phyloP scores from a whole-genome alignment of 2,329 filamentous ascomycete genomes.

The Chaetothyriales sp. region DNA sequence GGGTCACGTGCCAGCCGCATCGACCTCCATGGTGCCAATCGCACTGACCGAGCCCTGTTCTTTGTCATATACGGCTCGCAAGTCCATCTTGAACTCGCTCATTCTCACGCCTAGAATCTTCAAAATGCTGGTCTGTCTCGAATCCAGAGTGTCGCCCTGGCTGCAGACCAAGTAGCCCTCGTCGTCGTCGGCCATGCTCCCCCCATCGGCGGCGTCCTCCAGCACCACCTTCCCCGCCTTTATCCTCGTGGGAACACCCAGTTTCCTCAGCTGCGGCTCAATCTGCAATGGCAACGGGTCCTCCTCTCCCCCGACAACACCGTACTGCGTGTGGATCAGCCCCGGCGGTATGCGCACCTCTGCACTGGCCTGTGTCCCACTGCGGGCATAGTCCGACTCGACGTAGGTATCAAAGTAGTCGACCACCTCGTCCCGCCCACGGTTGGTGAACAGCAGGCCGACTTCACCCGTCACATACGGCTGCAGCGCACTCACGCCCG shows the following conservation, averaged over 20 bases:
- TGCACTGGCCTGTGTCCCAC: slow-evolving; percentile 61
- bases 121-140: slow-evolving; percentile 78
- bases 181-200: slow-evolving; percentile 27
- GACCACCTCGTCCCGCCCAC: slow-evolving; percentile 51
- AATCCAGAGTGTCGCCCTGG: slow-evolving; percentile 73
- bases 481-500: slow-evolving; percentile 58
- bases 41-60: slow-evolving; percentile 28
- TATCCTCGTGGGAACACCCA: slow-evolving; percentile 80
- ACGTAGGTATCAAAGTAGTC: slow-evolving; percentile 59
- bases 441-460: slow-evolving; percentile 81
- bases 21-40: slow-evolving; percentile 31
- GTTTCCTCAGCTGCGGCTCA: slow-evolving; percentile 77
- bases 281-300: slow-evolving; percentile 75
- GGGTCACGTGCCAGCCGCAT: slow-evolving; percentile 10
- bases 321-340: slow-evolving; percentile 54
- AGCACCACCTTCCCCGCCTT: slow-evolving; percentile 78
- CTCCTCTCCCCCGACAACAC: slow-evolving; percentile 54
- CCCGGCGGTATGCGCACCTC: slow-evolving; percentile 71
- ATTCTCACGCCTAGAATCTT: slow-evolving; percentile 88
- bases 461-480: slow-evolving; percentile 66
- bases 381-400: slow-evolving; percentile 80
- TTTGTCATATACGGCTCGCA: slow-evolving; percentile 51
- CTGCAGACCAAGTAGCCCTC: slow-evolving; percentile 63
- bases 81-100: slow-evolving; percentile 74
- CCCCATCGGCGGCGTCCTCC: slow-evolving; percentile 37